Conservation (phyloP, 2,329 filamentous ascomycete genomes). For the Colletotrichum trifolii region DNA sequence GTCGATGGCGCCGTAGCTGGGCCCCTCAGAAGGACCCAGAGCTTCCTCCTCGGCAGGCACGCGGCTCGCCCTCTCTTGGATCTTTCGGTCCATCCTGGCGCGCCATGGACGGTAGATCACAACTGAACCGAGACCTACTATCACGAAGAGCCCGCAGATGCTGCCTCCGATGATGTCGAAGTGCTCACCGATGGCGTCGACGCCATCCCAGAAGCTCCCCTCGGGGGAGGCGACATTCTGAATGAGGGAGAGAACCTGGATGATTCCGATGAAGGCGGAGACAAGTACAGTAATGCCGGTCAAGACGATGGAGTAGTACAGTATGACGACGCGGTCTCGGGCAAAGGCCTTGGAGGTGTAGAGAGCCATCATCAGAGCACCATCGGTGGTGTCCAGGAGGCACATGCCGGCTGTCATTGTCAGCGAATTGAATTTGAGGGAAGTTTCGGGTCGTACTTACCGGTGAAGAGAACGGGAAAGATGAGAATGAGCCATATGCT, state of each 20-base stretch:
- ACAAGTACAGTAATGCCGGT: constrained; percentile 86
- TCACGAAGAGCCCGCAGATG: constrained; percentile 86
- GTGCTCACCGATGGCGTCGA: constrained; percentile 79
- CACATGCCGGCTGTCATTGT: constrained; percentile 82
- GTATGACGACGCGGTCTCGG: constrained; percentile 84
- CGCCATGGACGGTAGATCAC: constrained; percentile 85
- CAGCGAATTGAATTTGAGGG: neutral
- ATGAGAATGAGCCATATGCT: constrained; percentile 94
- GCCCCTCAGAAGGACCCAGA: constrained; percentile 36
- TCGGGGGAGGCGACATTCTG: constrained; percentile 79
- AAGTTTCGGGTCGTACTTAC: constrained; percentile 53
- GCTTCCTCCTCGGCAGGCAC: constrained; percentile 25
- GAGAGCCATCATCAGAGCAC: constrained; percentile 92
- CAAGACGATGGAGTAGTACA: constrained; percentile 93
- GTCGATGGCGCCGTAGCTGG: constrained; percentile 67
- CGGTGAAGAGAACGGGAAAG: constrained; percentile 89
- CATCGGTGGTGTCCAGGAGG: constrained; percentile 90
- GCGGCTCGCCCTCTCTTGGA: constrained; percentile 3
- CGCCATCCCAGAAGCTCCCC: constrained; percentile 91
- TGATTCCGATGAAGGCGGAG: constrained; percentile 83
- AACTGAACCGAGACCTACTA: constrained; percentile 80
- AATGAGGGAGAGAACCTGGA: constrained; percentile 85
- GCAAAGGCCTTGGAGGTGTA: constrained; percentile 86
- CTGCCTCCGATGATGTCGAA: constrained; percentile 88
- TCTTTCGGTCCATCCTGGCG: constrained; percentile 52